These are phyloP conservation scores for Apiotrichum akiyoshidainum DNA, from an alignment of 1,284 basidiomycete genomes.

Conservation along the genomic window DNA sequence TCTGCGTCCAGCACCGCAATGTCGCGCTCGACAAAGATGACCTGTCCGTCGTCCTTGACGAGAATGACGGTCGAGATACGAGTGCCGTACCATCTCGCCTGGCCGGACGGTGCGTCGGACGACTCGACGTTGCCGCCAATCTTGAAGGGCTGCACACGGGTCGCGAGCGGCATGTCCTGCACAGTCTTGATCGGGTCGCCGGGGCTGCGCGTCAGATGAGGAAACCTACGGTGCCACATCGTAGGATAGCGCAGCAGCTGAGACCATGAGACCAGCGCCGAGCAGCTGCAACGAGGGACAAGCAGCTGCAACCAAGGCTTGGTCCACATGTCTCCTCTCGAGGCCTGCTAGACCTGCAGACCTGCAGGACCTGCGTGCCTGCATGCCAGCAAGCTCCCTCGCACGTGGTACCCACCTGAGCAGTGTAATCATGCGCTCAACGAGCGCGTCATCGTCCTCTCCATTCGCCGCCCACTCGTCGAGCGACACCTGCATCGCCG, in stretches of 20 bases:
- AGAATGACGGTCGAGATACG: constrained; percentile 45
- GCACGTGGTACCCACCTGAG: constrained; percentile 10
- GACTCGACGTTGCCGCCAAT: constrained; percentile 15
- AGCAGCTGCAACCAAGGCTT: too few relatives aligned
- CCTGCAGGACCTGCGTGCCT: too few relatives aligned
- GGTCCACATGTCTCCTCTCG: too few relatives aligned
- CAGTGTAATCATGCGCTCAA: constrained; percentile 38
- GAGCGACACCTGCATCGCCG: constrained; percentile 27
- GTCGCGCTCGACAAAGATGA: constrained; percentile 46
- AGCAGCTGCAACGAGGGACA: too few relatives aligned
- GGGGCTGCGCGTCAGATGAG: constrained; percentile 11
- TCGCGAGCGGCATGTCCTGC: constrained; percentile 25
- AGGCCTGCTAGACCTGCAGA: too few relatives aligned
- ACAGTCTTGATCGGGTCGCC: constrained; percentile 5
- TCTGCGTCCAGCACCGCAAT: constrained; percentile 28
- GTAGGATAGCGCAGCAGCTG: too few relatives aligned
- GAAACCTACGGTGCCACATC: constrained; percentile 26
- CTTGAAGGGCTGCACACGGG: constrained; percentile 29
- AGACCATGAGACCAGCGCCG: too few relatives aligned
- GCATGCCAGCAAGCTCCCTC: too few relatives aligned
- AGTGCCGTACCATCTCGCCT: constrained; percentile 42
- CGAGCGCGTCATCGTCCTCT: constrained; percentile 27
- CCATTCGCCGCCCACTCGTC: constrained; percentile 23
- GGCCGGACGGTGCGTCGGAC: neutral
- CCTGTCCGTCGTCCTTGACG: constrained; percentile 38